Evolutionary conservation across 2,329 filamentous ascomycete species (phyloP).

Genomic region (Pseudofabraea citricarpa): DNA sequence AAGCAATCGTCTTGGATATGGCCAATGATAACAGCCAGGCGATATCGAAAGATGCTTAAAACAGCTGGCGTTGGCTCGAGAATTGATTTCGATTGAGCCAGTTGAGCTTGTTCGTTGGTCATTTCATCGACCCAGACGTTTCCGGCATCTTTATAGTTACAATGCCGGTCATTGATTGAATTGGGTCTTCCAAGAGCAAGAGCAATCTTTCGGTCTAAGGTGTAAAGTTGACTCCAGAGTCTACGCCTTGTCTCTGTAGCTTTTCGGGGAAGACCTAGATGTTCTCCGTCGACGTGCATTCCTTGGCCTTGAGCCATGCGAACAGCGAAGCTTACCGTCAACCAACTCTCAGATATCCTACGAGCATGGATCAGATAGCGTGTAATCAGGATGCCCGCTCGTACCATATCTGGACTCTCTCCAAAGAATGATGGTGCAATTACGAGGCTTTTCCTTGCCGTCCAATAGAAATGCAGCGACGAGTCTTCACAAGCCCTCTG

Average conservation of each 20-base stretch:
- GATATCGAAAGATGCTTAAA: slow-evolving; percentile 27
- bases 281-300: slow-evolving; percentile 37
- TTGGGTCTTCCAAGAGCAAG: slow-evolving; percentile 35
- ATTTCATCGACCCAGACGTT: slow-evolving; percentile 35
- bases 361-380: slow-evolving; percentile 35
- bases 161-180: slow-evolving; percentile 33
- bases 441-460: slow-evolving; percentile 32
- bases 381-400: slow-evolving; percentile 35
- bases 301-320: slow-evolving; percentile 38
- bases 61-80: slow-evolving; percentile 30
- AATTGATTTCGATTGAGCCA: slow-evolving; percentile 18
- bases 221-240: slow-evolving; percentile 35
- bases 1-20: slow-evolving; percentile 36
- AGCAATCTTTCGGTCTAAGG: slow-evolving; percentile 34
- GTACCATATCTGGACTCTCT: slow-evolving; percentile 34
- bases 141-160: slow-evolving; percentile 30
- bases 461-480: slow-evolving; percentile 37
- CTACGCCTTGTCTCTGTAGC: slow-evolving; percentile 33
- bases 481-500: slow-evolving; percentile 33
- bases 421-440: slow-evolving; percentile 37
- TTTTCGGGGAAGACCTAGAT: slow-evolving; percentile 31
- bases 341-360: slow-evolving; percentile 34
- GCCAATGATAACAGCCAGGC: slow-evolving; percentile 31
- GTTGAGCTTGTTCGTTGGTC: slow-evolving; percentile 25
- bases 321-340: slow-evolving; percentile 37